Conservation (phyloP, 306 rosid genomes). For the Prunus salicina region DNA sequence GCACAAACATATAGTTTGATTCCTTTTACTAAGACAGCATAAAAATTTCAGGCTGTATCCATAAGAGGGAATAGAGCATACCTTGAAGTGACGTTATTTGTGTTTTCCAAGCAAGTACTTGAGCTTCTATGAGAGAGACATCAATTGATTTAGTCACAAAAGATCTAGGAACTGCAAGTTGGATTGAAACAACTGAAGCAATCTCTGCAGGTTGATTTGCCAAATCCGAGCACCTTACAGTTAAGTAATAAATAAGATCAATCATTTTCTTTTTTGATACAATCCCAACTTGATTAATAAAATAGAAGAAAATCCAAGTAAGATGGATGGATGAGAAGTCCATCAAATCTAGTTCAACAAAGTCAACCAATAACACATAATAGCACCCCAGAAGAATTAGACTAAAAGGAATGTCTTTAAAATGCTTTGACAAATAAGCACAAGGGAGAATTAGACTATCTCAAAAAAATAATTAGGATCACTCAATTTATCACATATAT, state of each 20-base stretch:
- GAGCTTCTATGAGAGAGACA: constrained; percentile 46
- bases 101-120: constrained; percentile 69
- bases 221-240: constrained; percentile 53
- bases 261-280: background rate
- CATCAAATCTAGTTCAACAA: background rate
- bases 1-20: constrained; percentile 1
- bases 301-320: background rate
- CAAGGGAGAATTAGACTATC: background rate
- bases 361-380: background rate
- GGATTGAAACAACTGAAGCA: constrained; percentile 56
- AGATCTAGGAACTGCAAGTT: constrained; percentile 58
- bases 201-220: constrained; percentile 43
- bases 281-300: no score
- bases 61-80: constrained; percentile 26
- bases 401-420: background rate
- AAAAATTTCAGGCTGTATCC: constrained; percentile 12
- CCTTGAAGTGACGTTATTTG: constrained; percentile 66
- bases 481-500: background rate
- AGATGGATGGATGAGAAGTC: background rate
- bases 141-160: constrained; percentile 55
- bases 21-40: constrained; percentile 16
- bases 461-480: background rate
- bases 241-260: constrained; percentile 21
- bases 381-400: background rate
- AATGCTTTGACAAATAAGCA: background rate